Evolutionary conservation across 768 basidiomycete species (phyloP).

Genomic region (Lentinus tigrinus): DNA sequence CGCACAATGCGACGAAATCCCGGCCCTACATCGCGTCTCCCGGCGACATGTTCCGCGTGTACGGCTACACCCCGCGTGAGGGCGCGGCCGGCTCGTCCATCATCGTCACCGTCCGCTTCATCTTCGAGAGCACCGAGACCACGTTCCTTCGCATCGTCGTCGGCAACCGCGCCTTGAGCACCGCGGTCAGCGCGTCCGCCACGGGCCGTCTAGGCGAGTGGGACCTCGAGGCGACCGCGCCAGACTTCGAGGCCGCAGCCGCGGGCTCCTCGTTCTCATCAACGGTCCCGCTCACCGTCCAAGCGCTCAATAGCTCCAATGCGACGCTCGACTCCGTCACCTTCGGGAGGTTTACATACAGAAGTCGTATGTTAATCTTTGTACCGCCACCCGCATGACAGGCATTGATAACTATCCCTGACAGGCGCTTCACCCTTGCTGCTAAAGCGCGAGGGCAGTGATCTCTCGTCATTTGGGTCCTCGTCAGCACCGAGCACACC

Average conservation of each 20-base stretch:
- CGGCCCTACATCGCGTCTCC: slow-evolving; percentile 35
- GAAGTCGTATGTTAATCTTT: slow-evolving; percentile 35
- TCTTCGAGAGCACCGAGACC: slow-evolving; percentile 43
- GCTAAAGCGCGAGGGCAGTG: slow-evolving; percentile 8
- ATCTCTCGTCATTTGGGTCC: not conserved
- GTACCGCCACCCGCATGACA: not conserved
- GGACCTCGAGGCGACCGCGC: slow-evolving; percentile 66
- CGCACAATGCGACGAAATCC: slow-evolving; percentile 1
- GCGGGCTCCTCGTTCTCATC: slow-evolving; percentile 29
- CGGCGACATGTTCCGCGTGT: slow-evolving; percentile 58
- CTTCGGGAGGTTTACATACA: slow-evolving; percentile 74
- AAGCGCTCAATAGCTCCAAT: slow-evolving; percentile 57
- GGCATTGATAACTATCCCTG: not conserved
- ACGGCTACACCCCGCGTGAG: slow-evolving; percentile 61
- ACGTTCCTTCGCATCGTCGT: slow-evolving; percentile 75
- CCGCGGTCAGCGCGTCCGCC: slow-evolving; percentile 59
- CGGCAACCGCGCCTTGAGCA: slow-evolving; percentile 64
- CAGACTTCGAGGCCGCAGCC: slow-evolving; percentile 43
- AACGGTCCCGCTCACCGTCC: slow-evolving; percentile 54
- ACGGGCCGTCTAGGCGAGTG: slow-evolving; percentile 49
- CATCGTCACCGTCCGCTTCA: slow-evolving; percentile 62
- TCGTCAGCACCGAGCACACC: slow-evolving; percentile 8
- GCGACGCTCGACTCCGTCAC: slow-evolving; percentile 59
- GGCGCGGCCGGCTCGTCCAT: slow-evolving; percentile 65
- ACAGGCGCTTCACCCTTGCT: slow-evolving; percentile 11